Conservation (phyloP, 2,329 filamentous ascomycete species). For the Rugonectria rugulosa region DNA sequence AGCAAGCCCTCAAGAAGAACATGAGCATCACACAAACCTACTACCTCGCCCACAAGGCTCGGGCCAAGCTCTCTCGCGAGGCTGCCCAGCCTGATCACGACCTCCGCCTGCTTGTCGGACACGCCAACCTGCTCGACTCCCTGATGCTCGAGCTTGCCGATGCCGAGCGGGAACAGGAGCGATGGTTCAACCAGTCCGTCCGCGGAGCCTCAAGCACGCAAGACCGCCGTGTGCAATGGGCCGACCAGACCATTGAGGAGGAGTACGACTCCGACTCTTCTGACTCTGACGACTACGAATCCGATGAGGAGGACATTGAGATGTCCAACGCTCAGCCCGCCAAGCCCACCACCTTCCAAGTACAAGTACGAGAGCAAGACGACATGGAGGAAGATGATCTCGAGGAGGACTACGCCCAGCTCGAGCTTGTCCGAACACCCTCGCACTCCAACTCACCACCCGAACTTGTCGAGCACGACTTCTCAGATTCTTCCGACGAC, state of each 20-base stretch:
- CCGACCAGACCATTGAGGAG: constrained; percentile 79
- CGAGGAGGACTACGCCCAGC: constrained; percentile 70
- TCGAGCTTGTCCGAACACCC: constrained; percentile 72
- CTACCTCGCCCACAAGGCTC: constrained; percentile 96
- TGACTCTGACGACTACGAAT: constrained; percentile 58
- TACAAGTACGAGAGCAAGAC: constrained; percentile 50
- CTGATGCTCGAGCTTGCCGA: constrained; percentile 93
- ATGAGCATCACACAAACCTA: constrained; percentile 99
- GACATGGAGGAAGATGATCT: constrained; percentile 61
- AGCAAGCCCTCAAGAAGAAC: constrained; percentile 69
- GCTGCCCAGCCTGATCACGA: constrained; percentile 92
- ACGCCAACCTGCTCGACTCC: constrained; percentile 96
- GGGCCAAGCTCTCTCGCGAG: constrained; percentile 93
- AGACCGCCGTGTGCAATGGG: constrained; percentile 85
- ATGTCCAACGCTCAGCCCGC: constrained; percentile 59
- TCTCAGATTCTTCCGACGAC: constrained; percentile 74
- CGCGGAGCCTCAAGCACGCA: constrained; percentile 71
- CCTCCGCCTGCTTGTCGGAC: constrained; percentile 92
- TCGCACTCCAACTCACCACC: constrained; percentile 73
- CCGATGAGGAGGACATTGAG: constrained; percentile 66
- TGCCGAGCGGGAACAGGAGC: constrained; percentile 93
- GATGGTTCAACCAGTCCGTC: constrained; percentile 97
- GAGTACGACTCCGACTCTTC: constrained; percentile 71
- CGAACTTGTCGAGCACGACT: constrained; percentile 73
- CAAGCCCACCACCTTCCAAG: constrained; percentile 46